These are phyloP conservation scores for Nakazawaea siamensis DNA, from an alignment of 805 yeast genomes.

Conservation along the genomic window DNA sequence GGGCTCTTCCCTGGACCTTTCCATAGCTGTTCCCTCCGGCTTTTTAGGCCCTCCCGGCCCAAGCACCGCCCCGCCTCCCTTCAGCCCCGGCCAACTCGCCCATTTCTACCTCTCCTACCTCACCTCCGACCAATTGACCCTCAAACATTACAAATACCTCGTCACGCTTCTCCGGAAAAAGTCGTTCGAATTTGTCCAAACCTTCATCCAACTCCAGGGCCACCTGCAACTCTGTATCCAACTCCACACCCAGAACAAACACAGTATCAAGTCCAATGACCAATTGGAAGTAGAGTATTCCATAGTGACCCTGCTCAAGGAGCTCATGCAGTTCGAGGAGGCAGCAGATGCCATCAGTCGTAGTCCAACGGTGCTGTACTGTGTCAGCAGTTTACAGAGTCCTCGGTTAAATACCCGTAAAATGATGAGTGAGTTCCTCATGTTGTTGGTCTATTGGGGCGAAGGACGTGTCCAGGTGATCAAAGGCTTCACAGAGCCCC, in stretches of 20 bases:
- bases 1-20: background rate
- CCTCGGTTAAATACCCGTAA: conserved; percentile 69
- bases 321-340: conserved; percentile 60
- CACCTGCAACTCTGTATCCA: conserved; percentile 66
- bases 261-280: conserved; percentile 31
- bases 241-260: conserved; percentile 43
- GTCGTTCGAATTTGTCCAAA: conserved; percentile 57
- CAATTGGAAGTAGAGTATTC: conserved; percentile 64
- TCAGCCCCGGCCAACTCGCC: conserved; percentile 26
- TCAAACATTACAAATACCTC: conserved; percentile 28
- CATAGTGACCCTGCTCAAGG: conserved; percentile 70
- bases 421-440: conserved; percentile 70
- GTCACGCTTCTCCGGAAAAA: conserved; percentile 11
- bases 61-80: too few species aligned
- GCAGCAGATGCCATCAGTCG: conserved; percentile 21
- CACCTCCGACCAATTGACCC: conserved; percentile 28
- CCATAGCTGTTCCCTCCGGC: background rate
- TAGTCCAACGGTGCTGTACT: conserved; percentile 52
- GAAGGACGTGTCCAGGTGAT: conserved; percentile 22
- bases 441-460: conserved; percentile 31
- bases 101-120: conserved; percentile 35
- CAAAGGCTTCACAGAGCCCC: conserved; percentile 17
- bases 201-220: conserved; percentile 75
- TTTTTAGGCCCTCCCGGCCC: background rate
- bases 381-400: conserved; percentile 68